A percentile compares a stretch with the other conserved stretches of the same genome.
These are phyloP conservation scores for Lippia alba DNA, from an alignment of 305 asterid species.

Conservation along the genomic window DNA sequence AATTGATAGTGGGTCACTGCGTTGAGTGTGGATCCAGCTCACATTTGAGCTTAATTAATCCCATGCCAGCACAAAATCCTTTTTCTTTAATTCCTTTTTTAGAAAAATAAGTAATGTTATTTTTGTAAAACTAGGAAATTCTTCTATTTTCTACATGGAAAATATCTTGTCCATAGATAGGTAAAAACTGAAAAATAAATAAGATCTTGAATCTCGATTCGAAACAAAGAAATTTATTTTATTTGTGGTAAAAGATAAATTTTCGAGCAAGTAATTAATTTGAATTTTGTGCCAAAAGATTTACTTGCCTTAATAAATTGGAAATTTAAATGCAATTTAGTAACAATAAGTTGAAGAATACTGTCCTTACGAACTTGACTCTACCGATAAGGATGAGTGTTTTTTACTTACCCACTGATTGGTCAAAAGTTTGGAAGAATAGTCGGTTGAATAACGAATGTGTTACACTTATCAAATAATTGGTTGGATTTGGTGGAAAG, in stretches of 20 bases:
- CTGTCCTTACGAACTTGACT: no score
- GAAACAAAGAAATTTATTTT: background rate
- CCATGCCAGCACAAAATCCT: conserved; percentile 65
- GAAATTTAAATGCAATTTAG: conserved; percentile 1
- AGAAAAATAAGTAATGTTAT: background rate
- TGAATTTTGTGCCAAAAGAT: conserved; percentile 9
- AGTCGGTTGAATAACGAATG: no score
- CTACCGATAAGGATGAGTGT: no score
- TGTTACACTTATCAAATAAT: no score
- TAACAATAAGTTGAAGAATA: background rate
- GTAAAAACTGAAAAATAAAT: background rate
- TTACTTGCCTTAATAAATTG: conserved; percentile 21
- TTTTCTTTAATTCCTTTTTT: background rate
- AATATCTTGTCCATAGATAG: no score
- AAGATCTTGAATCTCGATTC: background rate
- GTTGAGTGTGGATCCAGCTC: conserved; percentile 83
- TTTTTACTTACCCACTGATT: background rate
- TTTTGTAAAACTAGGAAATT: background rate
- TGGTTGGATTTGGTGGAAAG: background rate
- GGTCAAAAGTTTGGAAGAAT: no score
- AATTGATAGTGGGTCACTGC: conserved; percentile 59
- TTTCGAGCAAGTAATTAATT: background rate
- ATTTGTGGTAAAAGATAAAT: background rate
- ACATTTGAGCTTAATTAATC: conserved; percentile 55
- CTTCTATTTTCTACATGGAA: no score